Evolutionary conservation across 164 flowering plant species (phyloP).

Genomic region (Litsea cubeba): DNA sequence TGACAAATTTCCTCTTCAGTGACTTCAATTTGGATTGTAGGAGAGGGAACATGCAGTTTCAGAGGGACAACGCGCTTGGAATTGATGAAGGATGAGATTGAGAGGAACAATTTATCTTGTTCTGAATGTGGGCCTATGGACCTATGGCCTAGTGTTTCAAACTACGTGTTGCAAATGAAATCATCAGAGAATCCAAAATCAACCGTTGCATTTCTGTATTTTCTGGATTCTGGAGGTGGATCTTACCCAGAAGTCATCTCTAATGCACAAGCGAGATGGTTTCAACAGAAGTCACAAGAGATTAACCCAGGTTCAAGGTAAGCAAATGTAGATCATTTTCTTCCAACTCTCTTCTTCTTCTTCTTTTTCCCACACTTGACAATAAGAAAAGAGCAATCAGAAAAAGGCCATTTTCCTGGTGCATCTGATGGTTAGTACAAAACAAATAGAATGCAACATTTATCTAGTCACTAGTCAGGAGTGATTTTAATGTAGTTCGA

Average conservation of each 20-base stretch:
- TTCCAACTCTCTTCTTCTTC: not conserved
- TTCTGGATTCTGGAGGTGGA: slow-evolving; percentile 94
- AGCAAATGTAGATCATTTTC: not conserved
- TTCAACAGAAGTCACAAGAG: slow-evolving; percentile 40
- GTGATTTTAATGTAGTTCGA: too few species aligned
- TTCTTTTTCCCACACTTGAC: too few species aligned
- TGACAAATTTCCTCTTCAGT: too few species aligned
- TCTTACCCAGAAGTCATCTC: slow-evolving; percentile 86
- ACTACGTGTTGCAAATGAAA: slow-evolving; percentile 58
- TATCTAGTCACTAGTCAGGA: too few species aligned
- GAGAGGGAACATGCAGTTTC: slow-evolving; percentile 49
- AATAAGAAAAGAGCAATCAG: too few species aligned
- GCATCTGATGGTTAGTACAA: too few species aligned
- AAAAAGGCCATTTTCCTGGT: too few species aligned
- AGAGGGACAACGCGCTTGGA: slow-evolving; percentile 59
- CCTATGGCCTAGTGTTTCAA: slow-evolving; percentile 88
- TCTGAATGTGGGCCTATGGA: slow-evolving; percentile 57
- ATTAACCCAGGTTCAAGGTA: slow-evolving; percentile 66
- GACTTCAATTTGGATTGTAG: slow-evolving; percentile 18
- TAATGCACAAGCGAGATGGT: slow-evolving; percentile 76
- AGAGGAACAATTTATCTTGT: slow-evolving; percentile 32
- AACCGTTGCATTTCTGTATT: slow-evolving; percentile 53
- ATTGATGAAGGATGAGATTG: slow-evolving; percentile 57
- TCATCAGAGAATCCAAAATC: slow-evolving; percentile 33
- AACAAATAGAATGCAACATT: too few species aligned